Evolutionary conservation across 2,329 filamentous ascomycete genomes (phyloP), one percentile per base, ranked within the genome.

Genomic region (Fusarium citri): DNA sequence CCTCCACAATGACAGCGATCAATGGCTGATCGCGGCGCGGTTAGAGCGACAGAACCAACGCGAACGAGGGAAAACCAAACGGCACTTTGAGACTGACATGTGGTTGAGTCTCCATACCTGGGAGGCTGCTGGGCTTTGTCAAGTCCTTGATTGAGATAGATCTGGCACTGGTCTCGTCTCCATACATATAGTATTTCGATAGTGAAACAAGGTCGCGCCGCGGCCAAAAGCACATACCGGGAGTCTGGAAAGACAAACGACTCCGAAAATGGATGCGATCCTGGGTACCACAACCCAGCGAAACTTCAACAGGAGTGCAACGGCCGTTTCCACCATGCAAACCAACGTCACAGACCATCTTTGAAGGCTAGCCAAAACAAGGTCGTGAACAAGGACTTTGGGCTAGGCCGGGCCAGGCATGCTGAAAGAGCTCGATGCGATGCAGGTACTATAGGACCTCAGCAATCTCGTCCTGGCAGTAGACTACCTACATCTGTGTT

Each of bases 201-300:
- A 42, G 45, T 55, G 34, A 53, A 55, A 51, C 56, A 56, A 68
- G 42, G 67, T 59, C 54, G 45, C 48, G 43, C 42, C 23, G 43
- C 47, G 37, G 59, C 50, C 47, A 49, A 54, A 71, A 68, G 55
- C 67, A 60, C 59, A 70, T 68, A 70, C 59, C 67, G 59, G 51
- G 64, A 68, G 64, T 58, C 49, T 71, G 64, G 68, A 64, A 63
- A 71, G 68, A 68, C 55, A 71, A 51, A 59, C 45, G 55, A 48
- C 59, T 41, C 59, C 48, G 46, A 55, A 57, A 54, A 51, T 65
- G 68, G 48, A 65, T 22, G 47, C 37, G 40, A 57, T 60, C 37
- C 59, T 43, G 51, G 59, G 51, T 65, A 40, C 62, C 61, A 65
- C 68, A 66, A 46, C 54, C 56, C 18, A 69, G 54, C 40, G 59